These are phyloP conservation scores for Colletotrichum sp. DNA, from an alignment of 2,329 filamentous ascomycete genomes.

Conservation along the genomic window DNA sequence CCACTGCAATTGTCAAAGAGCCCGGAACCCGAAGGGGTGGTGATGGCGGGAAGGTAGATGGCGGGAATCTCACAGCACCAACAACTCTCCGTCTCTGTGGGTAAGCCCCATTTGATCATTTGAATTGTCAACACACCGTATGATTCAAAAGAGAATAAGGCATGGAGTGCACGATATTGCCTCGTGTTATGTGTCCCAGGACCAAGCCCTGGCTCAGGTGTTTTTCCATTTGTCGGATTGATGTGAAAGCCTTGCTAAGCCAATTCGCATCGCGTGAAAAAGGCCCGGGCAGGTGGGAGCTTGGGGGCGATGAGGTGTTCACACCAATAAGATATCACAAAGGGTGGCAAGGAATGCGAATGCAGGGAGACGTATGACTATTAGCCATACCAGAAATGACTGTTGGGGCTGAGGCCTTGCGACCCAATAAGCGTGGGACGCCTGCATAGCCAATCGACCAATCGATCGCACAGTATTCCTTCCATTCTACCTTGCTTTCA, in stretches of 20 bases:
- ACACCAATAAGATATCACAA: not conserved
- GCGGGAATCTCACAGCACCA: not conserved
- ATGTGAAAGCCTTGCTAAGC: not conserved
- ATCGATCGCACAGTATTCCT: not conserved
- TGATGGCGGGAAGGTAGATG: not conserved
- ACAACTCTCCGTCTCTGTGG: not conserved
- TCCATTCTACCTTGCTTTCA: not conserved
- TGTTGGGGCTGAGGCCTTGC: not conserved
- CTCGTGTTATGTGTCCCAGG: rapidly evolving
- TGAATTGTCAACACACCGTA: not conserved
- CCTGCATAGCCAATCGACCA: not conserved
- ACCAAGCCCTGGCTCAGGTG: not conserved
- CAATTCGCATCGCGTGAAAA: not conserved
- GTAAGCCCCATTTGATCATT: not conserved
- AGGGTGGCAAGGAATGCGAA: not conserved
- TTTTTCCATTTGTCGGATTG: not conserved
- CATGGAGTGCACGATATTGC: not conserved
- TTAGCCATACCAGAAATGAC: not conserved
- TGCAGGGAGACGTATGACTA: not conserved
- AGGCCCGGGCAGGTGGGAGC: not conserved
- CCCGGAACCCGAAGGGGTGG: not conserved
- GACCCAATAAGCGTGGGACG: not conserved
- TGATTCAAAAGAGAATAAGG: not conserved
- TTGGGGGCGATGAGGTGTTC: not conserved
- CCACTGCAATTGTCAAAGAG: not conserved